Base-by-base conservation (phyloP, 163 green algal species). In the Prototheca stagnorum region DNA sequence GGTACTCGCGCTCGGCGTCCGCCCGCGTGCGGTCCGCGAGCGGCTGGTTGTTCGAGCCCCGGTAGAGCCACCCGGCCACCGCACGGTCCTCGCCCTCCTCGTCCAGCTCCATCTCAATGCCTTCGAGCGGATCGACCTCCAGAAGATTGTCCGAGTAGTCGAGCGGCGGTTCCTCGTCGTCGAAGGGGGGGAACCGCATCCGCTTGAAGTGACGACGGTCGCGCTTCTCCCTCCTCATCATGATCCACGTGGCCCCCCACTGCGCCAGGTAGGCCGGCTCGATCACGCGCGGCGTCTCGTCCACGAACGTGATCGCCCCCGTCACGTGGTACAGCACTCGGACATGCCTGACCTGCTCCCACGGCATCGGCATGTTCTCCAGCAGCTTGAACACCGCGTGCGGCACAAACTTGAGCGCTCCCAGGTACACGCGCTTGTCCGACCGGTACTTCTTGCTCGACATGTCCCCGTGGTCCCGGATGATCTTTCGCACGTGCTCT, bases 341-440 rank as follows among this genome's bases (percentile, higher is more conserved):
- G n/a, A 95, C 84, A 56, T 96, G 72, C 27, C 89, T 82, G 3
- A 96, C 79, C 74, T 96, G 85, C 63, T 98, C 86, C 91, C 91
- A 99, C 3, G 91, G 91, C 88, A 97, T 97, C 12, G 91, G 91
- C 88, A 99, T 97, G 78, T 98, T 98, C 73, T 99, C 90, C 63
- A 99, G 74, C 44, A 99, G 82, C 79, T 99, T 99, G 73, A 91
- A 94, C 29, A 99, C 88, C 5, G 90, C 90, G 61, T 99, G 91
- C 6, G 90, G 90, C 48, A 97, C 81, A 68, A 95, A 99, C 74
- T 99, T 99, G 23, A 99, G 78, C 15, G 91, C 91, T 17, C 91
- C 91, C 31, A 99, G 70, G 63, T 99, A 98, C 24, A 99, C 91
- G 25, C 91, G 81, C 72, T 97, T 98, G 73, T 99, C 91, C 44